Percentiles rank a stretch among this genome's conserved stretches.
Evolutionary conservation across 768 basidiomycete species (phyloP).

Genomic region (Galerina marginata): DNA sequence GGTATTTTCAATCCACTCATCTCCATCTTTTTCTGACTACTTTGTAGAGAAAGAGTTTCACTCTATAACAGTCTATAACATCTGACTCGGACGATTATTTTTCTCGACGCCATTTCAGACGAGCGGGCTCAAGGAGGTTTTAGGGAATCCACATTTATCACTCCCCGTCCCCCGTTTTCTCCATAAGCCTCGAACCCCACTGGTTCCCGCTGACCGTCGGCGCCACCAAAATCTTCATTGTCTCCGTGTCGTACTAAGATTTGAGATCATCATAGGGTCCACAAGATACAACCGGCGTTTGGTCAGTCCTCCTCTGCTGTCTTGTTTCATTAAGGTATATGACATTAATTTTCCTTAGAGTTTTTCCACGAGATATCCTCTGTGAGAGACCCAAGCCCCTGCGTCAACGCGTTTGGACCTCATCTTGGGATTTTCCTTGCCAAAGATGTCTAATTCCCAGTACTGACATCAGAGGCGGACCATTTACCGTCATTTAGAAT

Average conservation of each 20-base stretch:
- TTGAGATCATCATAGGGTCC: no score
- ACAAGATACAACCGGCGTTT: no score
- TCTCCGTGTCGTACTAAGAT: no score
- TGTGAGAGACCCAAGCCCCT: background rate
- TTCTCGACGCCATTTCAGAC: background rate
- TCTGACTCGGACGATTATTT: background rate
- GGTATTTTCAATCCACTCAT: background rate
- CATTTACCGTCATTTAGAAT: no score
- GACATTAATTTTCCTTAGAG: background rate
- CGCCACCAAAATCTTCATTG: background rate
- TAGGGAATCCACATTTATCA: background rate
- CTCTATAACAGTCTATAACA: background rate
- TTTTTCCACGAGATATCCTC: background rate
- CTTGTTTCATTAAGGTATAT: background rate
- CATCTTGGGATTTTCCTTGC: no score
- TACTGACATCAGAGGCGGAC: no score
- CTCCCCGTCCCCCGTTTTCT: background rate
- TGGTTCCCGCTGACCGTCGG: background rate
- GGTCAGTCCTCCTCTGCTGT: no score
- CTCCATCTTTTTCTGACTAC: background rate
- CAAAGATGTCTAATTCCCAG: no score
- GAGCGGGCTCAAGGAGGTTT: constrained; percentile 2
- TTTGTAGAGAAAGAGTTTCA: background rate
- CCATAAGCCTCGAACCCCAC: background rate
- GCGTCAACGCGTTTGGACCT: no score